These are phyloP conservation scores for Inga oerstediana DNA, from an alignment of 306 rosid genomes.

Conservation along the genomic window DNA sequence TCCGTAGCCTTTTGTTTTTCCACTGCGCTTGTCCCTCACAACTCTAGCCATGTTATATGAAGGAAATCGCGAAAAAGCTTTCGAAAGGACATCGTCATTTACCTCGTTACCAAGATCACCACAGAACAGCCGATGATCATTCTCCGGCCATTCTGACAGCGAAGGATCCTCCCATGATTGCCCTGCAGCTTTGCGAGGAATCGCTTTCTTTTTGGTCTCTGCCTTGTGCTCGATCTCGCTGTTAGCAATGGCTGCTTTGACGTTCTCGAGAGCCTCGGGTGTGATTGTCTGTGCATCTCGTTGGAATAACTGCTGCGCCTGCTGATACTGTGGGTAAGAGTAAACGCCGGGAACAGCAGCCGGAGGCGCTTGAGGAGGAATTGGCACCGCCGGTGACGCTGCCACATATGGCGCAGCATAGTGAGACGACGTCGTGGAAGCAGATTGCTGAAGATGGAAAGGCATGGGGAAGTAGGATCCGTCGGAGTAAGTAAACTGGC, in stretches of 20 bases:
- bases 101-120: constrained; percentile 94
- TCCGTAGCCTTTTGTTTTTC: constrained; percentile 97
- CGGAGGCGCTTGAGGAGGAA: constrained; percentile 43
- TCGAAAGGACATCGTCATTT: constrained; percentile 83
- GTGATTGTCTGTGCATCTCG: constrained; percentile 85
- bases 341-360: constrained; percentile 45
- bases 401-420: constrained; percentile 47
- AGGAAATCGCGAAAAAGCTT: constrained; percentile 81
- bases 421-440: constrained; percentile 40
- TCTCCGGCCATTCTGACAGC: constrained; percentile 89
- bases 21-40: constrained; percentile 95
- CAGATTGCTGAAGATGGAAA: constrained; percentile 80
- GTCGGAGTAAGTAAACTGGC: constrained; percentile 68
- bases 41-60: constrained; percentile 88
- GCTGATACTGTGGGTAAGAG: constrained; percentile 52
- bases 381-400: constrained; percentile 26
- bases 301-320: constrained; percentile 72
- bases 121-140: constrained; percentile 78
- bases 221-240: constrained; percentile 90
- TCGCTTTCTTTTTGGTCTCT: constrained; percentile 70
- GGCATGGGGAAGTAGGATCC: constrained; percentile 74
- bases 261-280: constrained; percentile 83
- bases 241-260: constrained; percentile 85
- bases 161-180: constrained; percentile 89
- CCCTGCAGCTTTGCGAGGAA: constrained; percentile 86